Conservation (phyloP, 805 yeast species). For the Candida insectalens region DNA sequence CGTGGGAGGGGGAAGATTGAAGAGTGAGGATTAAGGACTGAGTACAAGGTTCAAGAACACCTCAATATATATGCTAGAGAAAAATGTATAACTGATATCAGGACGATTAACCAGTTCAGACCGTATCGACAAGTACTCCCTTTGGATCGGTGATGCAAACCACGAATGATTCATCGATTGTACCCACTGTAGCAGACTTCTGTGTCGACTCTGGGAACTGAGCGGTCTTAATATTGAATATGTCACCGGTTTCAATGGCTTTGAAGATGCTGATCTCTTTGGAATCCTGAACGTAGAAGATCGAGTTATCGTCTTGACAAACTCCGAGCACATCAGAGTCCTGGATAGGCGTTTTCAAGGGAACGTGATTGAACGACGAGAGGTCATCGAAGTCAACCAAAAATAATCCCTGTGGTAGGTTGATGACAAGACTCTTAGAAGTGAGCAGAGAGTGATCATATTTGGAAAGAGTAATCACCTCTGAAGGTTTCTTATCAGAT, state of each 20-base stretch:
- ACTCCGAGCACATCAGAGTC: slow-evolving; percentile 6
- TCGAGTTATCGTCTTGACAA: slow-evolving; percentile 12
- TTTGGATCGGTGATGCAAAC: slow-evolving; percentile 10
- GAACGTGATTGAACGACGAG: slow-evolving; percentile 13
- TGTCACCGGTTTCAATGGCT: slow-evolving; percentile 12
- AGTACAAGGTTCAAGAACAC: slow-evolving; percentile 9
- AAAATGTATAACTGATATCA: too few species aligned
- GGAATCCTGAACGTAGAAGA: slow-evolving; percentile 9
- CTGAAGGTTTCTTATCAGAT: background rate
- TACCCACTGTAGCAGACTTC: slow-evolving; percentile 13
- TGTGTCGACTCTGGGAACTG: slow-evolving; percentile 3
- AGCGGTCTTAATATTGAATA: slow-evolving; percentile 9
- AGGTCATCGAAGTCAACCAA: slow-evolving; percentile 11
- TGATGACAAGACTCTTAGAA: slow-evolving; percentile 11
- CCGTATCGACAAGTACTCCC: slow-evolving; percentile 8
- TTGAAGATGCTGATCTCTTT: slow-evolving; percentile 9
- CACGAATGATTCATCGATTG: slow-evolving; percentile 7
- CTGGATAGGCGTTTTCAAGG: slow-evolving; percentile 2
- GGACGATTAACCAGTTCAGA: too few species aligned
- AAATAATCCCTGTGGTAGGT: slow-evolving; percentile 12
- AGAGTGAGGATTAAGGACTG: slow-evolving; percentile 3
- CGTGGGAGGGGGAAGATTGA: slow-evolving; percentile 3
- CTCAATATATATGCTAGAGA: too few species aligned
- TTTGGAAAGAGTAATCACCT: slow-evolving; percentile 10
- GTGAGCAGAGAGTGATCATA: slow-evolving; percentile 15